phyloP scores from a whole-genome alignment of 179 eudicot genomes.

The Beta lomatogona region DNA sequence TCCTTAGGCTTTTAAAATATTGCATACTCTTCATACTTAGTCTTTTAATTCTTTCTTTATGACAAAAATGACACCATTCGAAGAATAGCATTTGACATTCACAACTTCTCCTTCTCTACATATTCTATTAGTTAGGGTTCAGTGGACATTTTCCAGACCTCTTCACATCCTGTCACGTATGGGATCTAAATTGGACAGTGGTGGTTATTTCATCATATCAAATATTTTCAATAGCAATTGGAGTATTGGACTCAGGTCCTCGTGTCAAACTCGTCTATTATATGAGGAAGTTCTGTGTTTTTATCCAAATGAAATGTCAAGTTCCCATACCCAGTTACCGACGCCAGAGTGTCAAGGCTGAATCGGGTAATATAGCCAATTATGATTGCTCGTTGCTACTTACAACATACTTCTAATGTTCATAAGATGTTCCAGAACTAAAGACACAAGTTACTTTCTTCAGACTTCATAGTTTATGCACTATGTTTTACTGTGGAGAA shows the following conservation, averaged over 20 bases:
- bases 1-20: background rate
- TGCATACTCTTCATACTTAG: background rate
- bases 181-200: background rate
- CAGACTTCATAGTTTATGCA: background rate
- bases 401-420: background rate
- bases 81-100: background rate
- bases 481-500: background rate
- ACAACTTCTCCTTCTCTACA: background rate
- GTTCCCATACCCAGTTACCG: background rate
- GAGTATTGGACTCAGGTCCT: background rate
- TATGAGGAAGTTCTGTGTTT: background rate
- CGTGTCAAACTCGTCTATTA: background rate
- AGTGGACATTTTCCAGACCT: background rate
- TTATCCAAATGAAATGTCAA: background rate
- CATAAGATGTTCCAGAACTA: background rate
- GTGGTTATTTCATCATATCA: background rate
- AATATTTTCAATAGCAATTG: background rate
- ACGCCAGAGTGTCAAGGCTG: background rate
- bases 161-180: background rate
- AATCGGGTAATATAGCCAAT: background rate
- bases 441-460: background rate
- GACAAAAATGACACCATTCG: background rate
- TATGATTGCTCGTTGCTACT: background rate
- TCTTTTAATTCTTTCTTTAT: background rate
- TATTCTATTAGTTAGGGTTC: background rate